Evolutionary conservation across 495 filamentous ascomycete genomes (phyloP).

Genomic region (Staphylotrichum longicolle): DNA sequence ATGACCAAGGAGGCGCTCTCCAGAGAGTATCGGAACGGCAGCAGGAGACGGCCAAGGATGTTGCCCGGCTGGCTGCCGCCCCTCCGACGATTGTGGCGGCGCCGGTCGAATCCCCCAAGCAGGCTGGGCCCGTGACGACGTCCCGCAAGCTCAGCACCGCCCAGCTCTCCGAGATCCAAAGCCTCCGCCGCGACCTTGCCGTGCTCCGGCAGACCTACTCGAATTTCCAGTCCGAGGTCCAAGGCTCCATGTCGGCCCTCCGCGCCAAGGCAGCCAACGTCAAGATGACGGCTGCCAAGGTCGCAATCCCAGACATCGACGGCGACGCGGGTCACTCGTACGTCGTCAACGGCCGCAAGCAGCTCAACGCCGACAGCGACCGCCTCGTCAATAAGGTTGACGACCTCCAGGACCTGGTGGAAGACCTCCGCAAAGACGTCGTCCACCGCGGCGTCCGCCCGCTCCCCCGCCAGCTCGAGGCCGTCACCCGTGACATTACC

Average conservation of each 20-base stretch:
- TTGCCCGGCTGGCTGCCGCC: slow-evolving; percentile 74
- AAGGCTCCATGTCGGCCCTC: slow-evolving; percentile 79
- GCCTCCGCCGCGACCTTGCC: slow-evolving; percentile 83
- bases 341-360: slow-evolving; percentile 80
- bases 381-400: slow-evolving; percentile 86
- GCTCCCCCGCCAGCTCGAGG: slow-evolving; percentile 84
- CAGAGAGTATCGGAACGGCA: slow-evolving; percentile 90
- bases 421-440: slow-evolving; percentile 96
- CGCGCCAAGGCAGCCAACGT: slow-evolving; percentile 75
- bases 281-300: slow-evolving; percentile 69
- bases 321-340: slow-evolving; percentile 76
- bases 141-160: slow-evolving; percentile 39
- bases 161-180: slow-evolving; percentile 75
- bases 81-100: slow-evolving; percentile 50
- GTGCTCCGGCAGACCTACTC: slow-evolving; percentile 92
- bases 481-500: slow-evolving; percentile 81
- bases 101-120: slow-evolving; percentile 37
- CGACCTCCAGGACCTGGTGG: slow-evolving; percentile 91
- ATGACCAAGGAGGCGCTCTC: slow-evolving; percentile 73
- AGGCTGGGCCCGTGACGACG: slow-evolving; percentile 16
- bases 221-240: slow-evolving; percentile 81
- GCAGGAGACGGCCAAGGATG: slow-evolving; percentile 84
- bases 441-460: slow-evolving; percentile 90
- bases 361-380: slow-evolving; percentile 78
- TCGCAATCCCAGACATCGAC: slow-evolving; percentile 60